A percentile compares a stretch with the other conserved stretches of the same genome.
phyloP scores from a whole-genome alignment of 768 basidiomycete species.

The Astraeus odoratus region DNA sequence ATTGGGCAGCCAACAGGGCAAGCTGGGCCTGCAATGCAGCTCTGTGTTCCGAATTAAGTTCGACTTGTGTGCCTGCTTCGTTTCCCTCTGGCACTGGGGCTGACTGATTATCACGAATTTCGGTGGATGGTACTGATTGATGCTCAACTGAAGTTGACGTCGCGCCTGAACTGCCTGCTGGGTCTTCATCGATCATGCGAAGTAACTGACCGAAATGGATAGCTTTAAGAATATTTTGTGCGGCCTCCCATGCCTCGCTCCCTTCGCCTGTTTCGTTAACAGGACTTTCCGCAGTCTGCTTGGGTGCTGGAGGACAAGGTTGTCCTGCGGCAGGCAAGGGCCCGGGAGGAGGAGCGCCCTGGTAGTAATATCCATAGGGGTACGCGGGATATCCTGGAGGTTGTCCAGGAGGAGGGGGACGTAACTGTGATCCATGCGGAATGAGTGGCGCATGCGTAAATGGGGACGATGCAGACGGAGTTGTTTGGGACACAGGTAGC shows the following conservation, averaged over 20 bases:
- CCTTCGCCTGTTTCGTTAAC: slow-evolving; percentile 34
- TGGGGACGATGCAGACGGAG: slow-evolving; percentile 33
- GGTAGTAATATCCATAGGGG: slow-evolving; percentile 33
- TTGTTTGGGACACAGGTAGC: slow-evolving; percentile 23
- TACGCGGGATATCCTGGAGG: slow-evolving; percentile 31
- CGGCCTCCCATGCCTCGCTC: slow-evolving; percentile 70
- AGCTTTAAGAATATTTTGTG: slow-evolving; percentile 69
- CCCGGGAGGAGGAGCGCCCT: slow-evolving; percentile 12
- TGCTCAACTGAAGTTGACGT: slow-evolving; percentile 2
- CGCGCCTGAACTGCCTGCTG: slow-evolving; percentile 8
- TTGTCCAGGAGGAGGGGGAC: slow-evolving; percentile 27
- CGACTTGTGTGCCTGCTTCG: slow-evolving; percentile 8
- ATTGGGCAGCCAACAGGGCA: slow-evolving; percentile 63
- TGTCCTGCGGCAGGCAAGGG: slow-evolving; percentile 2
- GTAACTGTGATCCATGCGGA: slow-evolving; percentile 29
- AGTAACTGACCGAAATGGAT: slow-evolving; percentile 62
- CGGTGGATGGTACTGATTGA: not conserved
- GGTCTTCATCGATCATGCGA: slow-evolving; percentile 29
- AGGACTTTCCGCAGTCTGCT: slow-evolving; percentile 7
- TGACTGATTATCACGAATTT: slow-evolving; percentile 4
- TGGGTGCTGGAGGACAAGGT: slow-evolving; percentile 6
- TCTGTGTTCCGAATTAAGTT: slow-evolving; percentile 39
- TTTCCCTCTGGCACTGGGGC: slow-evolving; percentile 2
- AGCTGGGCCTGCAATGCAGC: slow-evolving; percentile 70
- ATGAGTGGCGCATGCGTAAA: slow-evolving; percentile 53